Evolutionary conservation across 2,329 filamentous ascomycete species (phyloP), one percentile per base, ranked within the genome.

Genomic region (Colletotrichum sidae): DNA sequence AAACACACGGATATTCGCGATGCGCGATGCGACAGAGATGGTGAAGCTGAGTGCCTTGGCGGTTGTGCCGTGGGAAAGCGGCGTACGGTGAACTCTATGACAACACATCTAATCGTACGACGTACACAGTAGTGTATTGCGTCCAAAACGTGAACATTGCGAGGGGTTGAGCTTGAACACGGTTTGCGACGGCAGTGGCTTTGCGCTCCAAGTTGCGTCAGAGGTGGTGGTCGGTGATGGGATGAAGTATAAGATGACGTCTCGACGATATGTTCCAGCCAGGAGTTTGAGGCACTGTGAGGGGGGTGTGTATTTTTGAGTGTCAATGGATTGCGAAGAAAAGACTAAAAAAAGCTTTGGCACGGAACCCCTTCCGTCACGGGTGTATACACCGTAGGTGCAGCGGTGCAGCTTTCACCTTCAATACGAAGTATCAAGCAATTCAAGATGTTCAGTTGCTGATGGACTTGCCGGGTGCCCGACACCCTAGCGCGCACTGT

Each of bases 1-100:
- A 25, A 51, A 25, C 33, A 25, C 15, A n/a, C 46, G 52, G 39
- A 55, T 55, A 45, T 55, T 25, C 33, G 39, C 38, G 51, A 54
- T n/a, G 33, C 8, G 12, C 8, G 53, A 50, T 15, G 25, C 25
- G 25, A 25, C 25, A 5, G 25, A 25, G 25, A 25, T 52, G 53
- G 53, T n/a, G n/a, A 12, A 46, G 44, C 12, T 50, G 46, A 45
- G 47, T 39, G 57, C 41, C 61, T 55, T 51, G 57, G 51, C 61
- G 12, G 39, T 35, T 50, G 33, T 44, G 51, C 45, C 56, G 56
- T 65, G 61, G 39, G 46, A 57, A 46, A 60, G 25, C 56, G 37
- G 25, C 25, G 25, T 4, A 25, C 25, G 25, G 25, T 25, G 25
- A 25, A 25, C 25, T 4, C 4, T 5, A 5, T 25, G 25, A 5